phyloP scores from a whole-genome alignment of 2,329 filamentous ascomycete species.

The Pseudocercospora vitis region DNA sequence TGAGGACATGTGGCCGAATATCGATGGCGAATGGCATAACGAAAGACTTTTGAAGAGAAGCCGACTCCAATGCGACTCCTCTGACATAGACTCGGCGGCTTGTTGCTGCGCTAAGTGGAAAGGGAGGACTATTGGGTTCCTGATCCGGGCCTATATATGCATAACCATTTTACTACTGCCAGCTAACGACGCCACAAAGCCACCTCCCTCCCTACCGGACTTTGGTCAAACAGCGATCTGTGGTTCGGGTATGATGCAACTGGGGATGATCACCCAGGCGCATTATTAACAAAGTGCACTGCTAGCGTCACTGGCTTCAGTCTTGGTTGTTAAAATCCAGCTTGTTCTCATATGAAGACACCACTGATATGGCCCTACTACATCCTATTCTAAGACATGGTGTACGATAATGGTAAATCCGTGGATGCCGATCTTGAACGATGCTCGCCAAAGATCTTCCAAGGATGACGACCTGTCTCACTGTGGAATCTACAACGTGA shows the following conservation, averaged over 20 bases:
- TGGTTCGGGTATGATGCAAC: too few species aligned
- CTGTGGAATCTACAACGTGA: neutral
- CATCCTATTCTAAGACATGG: neutral
- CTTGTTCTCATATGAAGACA: constrained; percentile 4
- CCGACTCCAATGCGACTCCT: neutral
- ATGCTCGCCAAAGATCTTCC: neutral
- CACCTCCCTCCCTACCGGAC: neutral
- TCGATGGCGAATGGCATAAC: too few species aligned
- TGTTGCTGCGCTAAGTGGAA: too few species aligned
- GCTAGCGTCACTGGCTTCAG: neutral
- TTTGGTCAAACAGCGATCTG: too few species aligned
- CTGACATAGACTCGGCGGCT: too few species aligned
- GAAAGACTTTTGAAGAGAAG: neutral
- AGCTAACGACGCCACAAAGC: constrained; percentile 4
- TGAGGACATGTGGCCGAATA: neutral
- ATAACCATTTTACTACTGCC: neutral
- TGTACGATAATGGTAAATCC: neutral
- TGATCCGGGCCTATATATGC: too few species aligned
- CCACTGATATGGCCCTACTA: neutral
- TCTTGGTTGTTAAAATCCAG: neutral
- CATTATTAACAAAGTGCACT: neutral
- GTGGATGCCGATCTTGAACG: neutral
- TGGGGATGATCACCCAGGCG: too few species aligned
- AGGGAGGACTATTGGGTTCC: too few species aligned
- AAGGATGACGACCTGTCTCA: constrained; percentile 5